Conservation (phyloP, 176 grass and related monocot species). For the Zoysia japonica region DNA sequence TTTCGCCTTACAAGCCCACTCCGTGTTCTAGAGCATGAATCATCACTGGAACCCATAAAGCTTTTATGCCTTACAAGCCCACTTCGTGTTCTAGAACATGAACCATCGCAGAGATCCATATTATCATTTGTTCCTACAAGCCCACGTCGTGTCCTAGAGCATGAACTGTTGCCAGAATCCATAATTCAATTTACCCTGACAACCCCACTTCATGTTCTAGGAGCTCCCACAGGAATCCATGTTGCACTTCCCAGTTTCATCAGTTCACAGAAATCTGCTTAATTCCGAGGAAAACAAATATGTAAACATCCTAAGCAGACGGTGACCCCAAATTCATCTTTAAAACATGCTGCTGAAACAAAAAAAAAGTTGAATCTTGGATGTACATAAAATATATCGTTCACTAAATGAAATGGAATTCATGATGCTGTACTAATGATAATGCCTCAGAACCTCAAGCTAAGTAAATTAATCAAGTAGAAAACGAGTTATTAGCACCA, state of each 20-base stretch:
- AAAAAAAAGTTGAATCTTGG: background rate
- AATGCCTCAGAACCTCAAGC: background rate
- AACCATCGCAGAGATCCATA: slow-evolving; percentile 3
- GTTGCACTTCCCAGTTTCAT: background rate
- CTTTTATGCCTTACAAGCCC: slow-evolving; percentile 32
- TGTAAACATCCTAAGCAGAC: slow-evolving; percentile 8
- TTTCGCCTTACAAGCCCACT: too few species aligned
- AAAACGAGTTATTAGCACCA: background rate
- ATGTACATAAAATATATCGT: background rate
- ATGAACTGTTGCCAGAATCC: background rate
- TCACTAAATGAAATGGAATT: background rate
- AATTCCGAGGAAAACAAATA: slow-evolving; percentile 20
- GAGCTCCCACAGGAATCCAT: slow-evolving; percentile 23
- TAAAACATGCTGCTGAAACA: background rate
- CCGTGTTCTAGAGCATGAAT: background rate
- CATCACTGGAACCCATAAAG: background rate
- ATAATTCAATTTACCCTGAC: background rate
- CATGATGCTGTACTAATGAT: background rate
- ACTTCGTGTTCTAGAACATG: slow-evolving; percentile 38
- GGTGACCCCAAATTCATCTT: background rate
- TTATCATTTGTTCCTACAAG: slow-evolving; percentile 27
- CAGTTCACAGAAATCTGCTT: slow-evolving; percentile 22
- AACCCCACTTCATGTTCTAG: slow-evolving; percentile 32
- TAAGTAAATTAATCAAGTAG: background rate
- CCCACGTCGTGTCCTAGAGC: slow-evolving; percentile 42